Evolutionary conservation across 2,329 filamentous ascomycete species (phyloP).

Genomic region (Trichophaea hybrida): DNA sequence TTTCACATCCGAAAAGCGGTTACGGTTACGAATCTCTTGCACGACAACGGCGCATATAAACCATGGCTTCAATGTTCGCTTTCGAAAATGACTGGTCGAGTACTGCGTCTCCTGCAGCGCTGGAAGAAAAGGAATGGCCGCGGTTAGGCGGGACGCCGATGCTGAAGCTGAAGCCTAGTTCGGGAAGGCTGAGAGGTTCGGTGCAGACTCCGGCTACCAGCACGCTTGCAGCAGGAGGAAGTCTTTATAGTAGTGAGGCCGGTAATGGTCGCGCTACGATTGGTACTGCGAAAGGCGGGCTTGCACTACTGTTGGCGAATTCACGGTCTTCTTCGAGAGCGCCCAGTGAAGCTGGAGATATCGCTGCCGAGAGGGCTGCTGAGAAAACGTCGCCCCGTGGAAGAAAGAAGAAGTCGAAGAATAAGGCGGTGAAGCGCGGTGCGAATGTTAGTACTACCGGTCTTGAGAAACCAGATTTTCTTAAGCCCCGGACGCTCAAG

Average conservation of each 20-base stretch:
- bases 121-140: conserved; percentile 1
- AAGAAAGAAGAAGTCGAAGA: conserved; percentile 16
- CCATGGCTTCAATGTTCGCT: too few species aligned
- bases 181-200: neutral
- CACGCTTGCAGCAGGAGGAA: conserved; percentile 6
- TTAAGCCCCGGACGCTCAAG: conserved; percentile 5
- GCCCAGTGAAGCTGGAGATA: conserved; percentile 13
- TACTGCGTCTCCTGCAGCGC: neutral
- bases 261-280: neutral
- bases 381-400: neutral
- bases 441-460: neutral
- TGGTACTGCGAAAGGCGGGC: conserved; percentile 10
- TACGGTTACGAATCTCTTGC: too few species aligned
- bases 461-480: conserved; percentile 4
- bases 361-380: neutral
- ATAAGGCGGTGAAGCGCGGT: conserved; percentile 4
- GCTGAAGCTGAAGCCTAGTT: conserved; percentile 4
- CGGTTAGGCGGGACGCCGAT: conserved; percentile 13
- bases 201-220: conserved; percentile 12
- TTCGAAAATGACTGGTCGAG: too few species aligned
- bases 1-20: too few species aligned
- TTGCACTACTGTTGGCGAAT: conserved; percentile 17
- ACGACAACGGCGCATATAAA: too few species aligned
- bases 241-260: neutral
- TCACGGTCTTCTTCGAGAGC: conserved; percentile 14